Percentiles rank a stretch among this genome's conserved stretches.
These are phyloP conservation scores for Bipolaris zeicola DNA, from an alignment of 2,329 filamentous ascomycete species.

Conservation along the genomic window DNA sequence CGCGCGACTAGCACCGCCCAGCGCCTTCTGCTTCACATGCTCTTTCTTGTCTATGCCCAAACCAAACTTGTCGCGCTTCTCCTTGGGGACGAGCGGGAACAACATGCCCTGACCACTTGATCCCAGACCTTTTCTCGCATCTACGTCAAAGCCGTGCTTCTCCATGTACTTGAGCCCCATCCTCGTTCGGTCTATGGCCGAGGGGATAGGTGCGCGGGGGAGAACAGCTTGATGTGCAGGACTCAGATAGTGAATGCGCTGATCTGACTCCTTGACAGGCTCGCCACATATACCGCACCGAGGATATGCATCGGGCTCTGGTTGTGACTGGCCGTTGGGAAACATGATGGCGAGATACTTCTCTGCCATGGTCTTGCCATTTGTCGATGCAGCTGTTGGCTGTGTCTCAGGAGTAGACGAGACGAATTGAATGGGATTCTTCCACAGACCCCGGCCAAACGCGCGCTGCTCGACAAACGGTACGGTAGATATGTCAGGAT, in stretches of 20 bases:
- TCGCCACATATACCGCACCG: slow-evolving; percentile 46
- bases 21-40: slow-evolving; percentile 46
- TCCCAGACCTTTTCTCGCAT: slow-evolving; percentile 74
- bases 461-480: slow-evolving; percentile 64
- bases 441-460: slow-evolving; percentile 65
- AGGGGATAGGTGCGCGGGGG: slow-evolving; percentile 72
- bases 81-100: slow-evolving; percentile 72
- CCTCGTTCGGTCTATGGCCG: slow-evolving; percentile 69
- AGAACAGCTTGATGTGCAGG: slow-evolving; percentile 75
- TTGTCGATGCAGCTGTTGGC: slow-evolving; percentile 39
- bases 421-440: slow-evolving; percentile 66
- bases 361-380: slow-evolving; percentile 62
- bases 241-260: slow-evolving; percentile 59
- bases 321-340: slow-evolving; percentile 45
- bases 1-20: slow-evolving; percentile 44
- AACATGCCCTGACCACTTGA: slow-evolving; percentile 70
- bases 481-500: slow-evolving; percentile 63
- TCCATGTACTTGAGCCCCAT: slow-evolving; percentile 72
- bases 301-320: slow-evolving; percentile 28
- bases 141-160: slow-evolving; percentile 75
- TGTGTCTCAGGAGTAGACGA: slow-evolving; percentile 49
- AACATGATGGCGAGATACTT: slow-evolving; percentile 72
- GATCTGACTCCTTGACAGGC: slow-evolving; percentile 34
- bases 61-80: slow-evolving; percentile 77
- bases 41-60: slow-evolving; percentile 63